Percentiles rank a stretch among this genome's conserved stretches.
phyloP scores from a whole-genome alignment of 31 red algal genomes.

The Asparagopsis taxiformis region DNA sequence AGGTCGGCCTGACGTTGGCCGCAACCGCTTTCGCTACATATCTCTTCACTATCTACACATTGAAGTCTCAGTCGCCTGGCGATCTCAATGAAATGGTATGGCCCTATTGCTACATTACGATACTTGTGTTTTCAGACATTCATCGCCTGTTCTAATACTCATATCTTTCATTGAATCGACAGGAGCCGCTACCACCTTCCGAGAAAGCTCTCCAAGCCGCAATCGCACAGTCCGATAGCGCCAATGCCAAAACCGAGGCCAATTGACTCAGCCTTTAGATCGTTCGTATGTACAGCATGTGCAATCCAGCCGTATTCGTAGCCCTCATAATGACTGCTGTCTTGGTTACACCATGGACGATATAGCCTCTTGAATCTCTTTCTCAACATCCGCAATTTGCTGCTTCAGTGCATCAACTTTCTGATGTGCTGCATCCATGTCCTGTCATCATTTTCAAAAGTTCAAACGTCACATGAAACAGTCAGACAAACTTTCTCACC shows the following conservation, averaged over 20 bases:
- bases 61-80: constrained; percentile 35
- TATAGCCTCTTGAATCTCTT: constrained; percentile 18
- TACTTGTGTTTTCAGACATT: neutral
- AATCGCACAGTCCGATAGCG: too few relatives aligned
- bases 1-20: constrained; percentile 14
- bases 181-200: constrained; percentile 32
- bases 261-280: too few relatives aligned
- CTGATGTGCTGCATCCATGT: constrained; percentile 3
- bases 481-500: neutral
- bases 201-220: constrained; percentile 7
- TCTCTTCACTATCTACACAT: constrained; percentile 35
- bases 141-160: neutral
- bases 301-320: too few relatives aligned
- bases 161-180: too few relatives aligned
- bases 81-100: constrained; percentile 46
- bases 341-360: constrained; percentile 10
- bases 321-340: too few relatives aligned
- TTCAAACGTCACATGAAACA: neutral
- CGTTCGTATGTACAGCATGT: too few relatives aligned
- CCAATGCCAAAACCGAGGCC: too few relatives aligned
- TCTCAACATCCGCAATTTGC: constrained; percentile 8
- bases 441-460: neutral
- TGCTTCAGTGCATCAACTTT: constrained; percentile 7
- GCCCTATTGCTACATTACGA: too few relatives aligned
- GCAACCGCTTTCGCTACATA: constrained; percentile 30